Base-by-base conservation (phyloP, 2,329 filamentous ascomycete genomes). In the Fusarium zealandicum region DNA sequence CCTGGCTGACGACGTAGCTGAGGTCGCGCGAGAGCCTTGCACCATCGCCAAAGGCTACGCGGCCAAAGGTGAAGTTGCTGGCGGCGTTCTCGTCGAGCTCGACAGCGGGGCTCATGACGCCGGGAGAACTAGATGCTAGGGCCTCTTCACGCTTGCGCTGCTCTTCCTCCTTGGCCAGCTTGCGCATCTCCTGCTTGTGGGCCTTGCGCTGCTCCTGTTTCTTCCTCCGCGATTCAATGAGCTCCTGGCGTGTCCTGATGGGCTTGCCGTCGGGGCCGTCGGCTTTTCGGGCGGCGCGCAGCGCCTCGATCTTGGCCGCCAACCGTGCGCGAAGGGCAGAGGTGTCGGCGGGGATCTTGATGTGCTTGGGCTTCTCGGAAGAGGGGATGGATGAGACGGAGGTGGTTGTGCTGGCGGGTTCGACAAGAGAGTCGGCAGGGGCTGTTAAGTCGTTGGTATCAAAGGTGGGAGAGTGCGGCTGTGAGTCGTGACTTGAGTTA, bases 41-140 rank as follows among this genome's bases (percentile, higher is more conserved):
- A 32, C 93, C 93, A 70, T 98, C 93, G 5, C 85, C 85, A 72
- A 98, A 99, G 10, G 91, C 87, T n/a, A 99, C 87, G 30, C 91
- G 88, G 27, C 93, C 92, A 73, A 98, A 99, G 6, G 91, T 86
- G 71, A 96, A 96, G 76, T 88, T 90, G 69, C 86, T 88, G 4
- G 73, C 64, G 3, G 73, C 64, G 59, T 82, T 74, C 42, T 80
- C 76, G 28, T 80, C 79, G 8, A 81, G 71, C 52, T 82, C 79
- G 22, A 84, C 73, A 9, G 78, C 75, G 0, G 83, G 81, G 66
- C 81, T 84, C 73, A 86, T 80, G 50, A 84, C 79, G 56, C 79
- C 76, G 4, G 85, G 85, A 3, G 85, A 88, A 67, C 84, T 84
- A 51, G 84, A 82, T 10, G 84, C 83, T 25, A 88, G 75, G 10